Percentiles rank a stretch among this genome's conserved stretches.
Conservation (phyloP, 2,329 filamentous ascomycete genomes). For the Colletotrichum liriopes region DNA sequence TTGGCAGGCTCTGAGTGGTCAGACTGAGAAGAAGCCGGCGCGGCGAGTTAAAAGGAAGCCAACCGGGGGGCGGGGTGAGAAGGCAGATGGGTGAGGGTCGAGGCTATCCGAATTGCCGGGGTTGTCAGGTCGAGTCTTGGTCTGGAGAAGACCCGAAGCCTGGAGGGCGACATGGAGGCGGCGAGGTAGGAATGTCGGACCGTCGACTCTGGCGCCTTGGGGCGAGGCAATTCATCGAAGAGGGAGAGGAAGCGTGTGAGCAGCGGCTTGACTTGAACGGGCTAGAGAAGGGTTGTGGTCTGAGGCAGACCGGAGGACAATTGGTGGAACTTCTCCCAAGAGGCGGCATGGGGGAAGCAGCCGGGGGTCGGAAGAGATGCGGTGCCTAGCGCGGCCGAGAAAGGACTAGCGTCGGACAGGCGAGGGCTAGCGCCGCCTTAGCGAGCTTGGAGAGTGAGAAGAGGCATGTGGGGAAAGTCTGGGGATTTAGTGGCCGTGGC, state of each 20-base stretch:
- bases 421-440: not conserved
- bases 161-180: not conserved
- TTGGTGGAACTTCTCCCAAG: slow-evolving; percentile 40
- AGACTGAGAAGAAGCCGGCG: not conserved
- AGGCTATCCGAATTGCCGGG: not conserved
- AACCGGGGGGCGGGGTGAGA: slow-evolving; percentile 11
- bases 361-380: slow-evolving; percentile 27
- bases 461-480: slow-evolving; percentile 37
- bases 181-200: slow-evolving; percentile 38
- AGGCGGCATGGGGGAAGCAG: not conserved
- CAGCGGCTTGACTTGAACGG: slow-evolving; percentile 21
- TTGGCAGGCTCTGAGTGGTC: slow-evolving; percentile 31
- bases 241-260: not conserved
- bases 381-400: not conserved
- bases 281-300: slow-evolving; percentile 10
- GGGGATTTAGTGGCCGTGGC: slow-evolving; percentile 43
- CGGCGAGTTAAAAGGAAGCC: slow-evolving; percentile 1
- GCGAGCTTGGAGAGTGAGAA: not conserved
- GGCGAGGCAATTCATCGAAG: not conserved
- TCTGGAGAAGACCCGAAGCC: not conserved
- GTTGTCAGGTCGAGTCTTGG: not conserved
- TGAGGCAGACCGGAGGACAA: slow-evolving; percentile 1
- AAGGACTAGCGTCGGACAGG: not conserved
- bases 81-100: not conserved
- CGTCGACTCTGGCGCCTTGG: slow-evolving; percentile 31